Evolutionary conservation across 441 rosid species (phyloP).

Genomic region (Francoa sonchifolia): DNA sequence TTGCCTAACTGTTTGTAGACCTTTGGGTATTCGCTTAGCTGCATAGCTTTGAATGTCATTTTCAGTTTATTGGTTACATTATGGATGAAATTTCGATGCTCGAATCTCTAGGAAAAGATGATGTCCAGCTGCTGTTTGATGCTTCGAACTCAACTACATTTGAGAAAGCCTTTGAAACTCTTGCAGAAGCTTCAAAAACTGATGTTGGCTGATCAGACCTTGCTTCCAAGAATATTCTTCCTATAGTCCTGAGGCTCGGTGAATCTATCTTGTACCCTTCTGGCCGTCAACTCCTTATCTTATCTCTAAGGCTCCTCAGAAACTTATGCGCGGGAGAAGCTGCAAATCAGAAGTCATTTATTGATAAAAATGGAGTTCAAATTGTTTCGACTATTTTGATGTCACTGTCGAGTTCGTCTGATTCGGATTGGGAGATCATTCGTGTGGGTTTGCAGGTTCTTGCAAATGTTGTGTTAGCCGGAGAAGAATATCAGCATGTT

Average conservation of each 20-base stretch:
- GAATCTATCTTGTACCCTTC: constrained; percentile 22
- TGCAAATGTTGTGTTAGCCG: constrained; percentile 59
- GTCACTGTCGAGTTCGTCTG: constrained; percentile 13
- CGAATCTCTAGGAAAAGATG: constrained; percentile 14
- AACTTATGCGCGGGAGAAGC: constrained; percentile 74
- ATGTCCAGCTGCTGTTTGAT: constrained; percentile 27
- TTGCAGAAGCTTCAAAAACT: constrained; percentile 30
- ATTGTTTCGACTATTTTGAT: constrained; percentile 22
- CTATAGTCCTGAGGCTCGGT: constrained; percentile 29
- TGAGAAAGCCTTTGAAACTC: constrained; percentile 33
- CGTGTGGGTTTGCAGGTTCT: constrained; percentile 49
- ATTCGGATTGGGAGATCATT: constrained; percentile 26
- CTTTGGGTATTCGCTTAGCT: too few species aligned
- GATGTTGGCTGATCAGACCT: constrained; percentile 41
- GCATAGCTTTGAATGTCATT: too few species aligned
- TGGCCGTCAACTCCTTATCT: constrained; percentile 20
- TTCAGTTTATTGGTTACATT: background rate
- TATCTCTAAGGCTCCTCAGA: constrained; percentile 46
- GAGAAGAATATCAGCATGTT: constrained; percentile 43
- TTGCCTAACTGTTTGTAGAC: too few species aligned
- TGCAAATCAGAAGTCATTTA: constrained; percentile 42
- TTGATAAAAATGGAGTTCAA: constrained; percentile 29
- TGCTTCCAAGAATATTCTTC: constrained; percentile 39
- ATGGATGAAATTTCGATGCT: constrained; percentile 1
- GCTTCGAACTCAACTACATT: constrained; percentile 30